These are phyloP conservation scores for Yamadazyma atmosphaerica DNA, from an alignment of 1,139 yeast species.

Conservation along the genomic window DNA sequence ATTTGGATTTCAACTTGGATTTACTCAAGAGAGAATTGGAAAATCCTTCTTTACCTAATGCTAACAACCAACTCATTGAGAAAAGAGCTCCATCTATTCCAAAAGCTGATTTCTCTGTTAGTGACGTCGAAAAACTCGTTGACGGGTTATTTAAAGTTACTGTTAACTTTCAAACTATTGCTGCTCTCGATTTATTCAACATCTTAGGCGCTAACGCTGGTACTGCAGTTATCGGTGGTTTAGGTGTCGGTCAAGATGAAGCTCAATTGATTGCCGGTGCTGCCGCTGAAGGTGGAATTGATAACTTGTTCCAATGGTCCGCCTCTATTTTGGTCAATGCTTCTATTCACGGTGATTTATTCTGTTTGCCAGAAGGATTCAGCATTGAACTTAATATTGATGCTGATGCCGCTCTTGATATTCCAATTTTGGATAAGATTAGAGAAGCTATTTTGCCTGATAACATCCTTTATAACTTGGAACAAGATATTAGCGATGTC, in stretches of 20 bases:
- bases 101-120: slow-evolving; percentile 28
- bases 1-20: slow-evolving; percentile 11
- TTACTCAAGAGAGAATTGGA: slow-evolving; percentile 14
- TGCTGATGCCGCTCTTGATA: slow-evolving; percentile 18
- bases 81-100: slow-evolving; percentile 22
- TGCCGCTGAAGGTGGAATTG: slow-evolving; percentile 21
- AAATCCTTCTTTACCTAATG: background rate
- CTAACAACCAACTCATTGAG: slow-evolving; percentile 4
- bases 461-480: slow-evolving; percentile 11
- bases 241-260: slow-evolving; percentile 17
- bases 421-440: slow-evolving; percentile 18
- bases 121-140: slow-evolving; percentile 24
- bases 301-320: slow-evolving; percentile 28
- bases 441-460: slow-evolving; percentile 14
- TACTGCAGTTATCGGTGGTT: slow-evolving; percentile 18
- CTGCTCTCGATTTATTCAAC: slow-evolving; percentile 22
- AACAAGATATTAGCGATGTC: slow-evolving; percentile 11
- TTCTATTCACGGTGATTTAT: slow-evolving; percentile 19
- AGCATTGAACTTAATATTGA: slow-evolving; percentile 23
- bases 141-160: slow-evolving; percentile 30
- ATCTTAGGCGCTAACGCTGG: slow-evolving; percentile 24
- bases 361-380: slow-evolving; percentile 32
- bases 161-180: slow-evolving; percentile 23
- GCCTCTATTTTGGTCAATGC: slow-evolving; percentile 26
- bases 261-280: slow-evolving; percentile 18